These are phyloP conservation scores for Boletus reticuloceps DNA, from an alignment of 768 basidiomycete species.

Conservation along the genomic window DNA sequence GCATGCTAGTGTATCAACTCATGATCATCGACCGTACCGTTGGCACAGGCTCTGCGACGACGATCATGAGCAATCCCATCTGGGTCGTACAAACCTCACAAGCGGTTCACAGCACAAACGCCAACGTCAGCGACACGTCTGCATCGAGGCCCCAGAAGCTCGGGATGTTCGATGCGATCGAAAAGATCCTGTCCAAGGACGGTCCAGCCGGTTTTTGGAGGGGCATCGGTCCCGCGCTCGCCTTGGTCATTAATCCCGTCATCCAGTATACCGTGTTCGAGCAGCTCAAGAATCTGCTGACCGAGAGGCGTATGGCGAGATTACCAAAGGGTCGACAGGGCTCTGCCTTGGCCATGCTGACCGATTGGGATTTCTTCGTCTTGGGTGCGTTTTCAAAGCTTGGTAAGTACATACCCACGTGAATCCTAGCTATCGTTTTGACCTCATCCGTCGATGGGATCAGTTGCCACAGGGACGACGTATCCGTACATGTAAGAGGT, in stretches of 20 bases:
- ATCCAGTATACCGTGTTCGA: constrained; percentile 94
- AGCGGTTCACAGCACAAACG: constrained; percentile 58
- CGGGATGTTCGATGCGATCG: constrained; percentile 63
- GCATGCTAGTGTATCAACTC: not conserved
- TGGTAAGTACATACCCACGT: constrained; percentile 38
- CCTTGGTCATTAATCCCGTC: constrained; percentile 93
- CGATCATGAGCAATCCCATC: constrained; percentile 87
- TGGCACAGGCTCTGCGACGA: constrained; percentile 75
- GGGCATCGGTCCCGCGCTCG: constrained; percentile 90
- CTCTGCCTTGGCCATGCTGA: constrained; percentile 49
- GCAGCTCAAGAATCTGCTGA: constrained; percentile 84
- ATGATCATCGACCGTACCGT: not conserved
- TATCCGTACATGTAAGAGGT: constrained; percentile 70
- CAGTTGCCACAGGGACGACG: constrained; percentile 55
- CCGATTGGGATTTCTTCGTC: constrained; percentile 89
- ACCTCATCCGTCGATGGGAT: not conserved
- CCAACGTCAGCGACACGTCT: constrained; percentile 26
- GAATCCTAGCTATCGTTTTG: not conserved
- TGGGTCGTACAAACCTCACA: constrained; percentile 97
- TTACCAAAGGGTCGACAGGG: constrained; percentile 46
- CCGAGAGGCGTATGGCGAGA: constrained; percentile 57
- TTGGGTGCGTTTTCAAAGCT: constrained; percentile 95
- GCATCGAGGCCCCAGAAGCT: constrained; percentile 53
- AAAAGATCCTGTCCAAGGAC: constrained; percentile 66
- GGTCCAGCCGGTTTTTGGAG: constrained; percentile 85